phyloP scores from a whole-genome alignment of 2,329 filamentous ascomycete genomes.

The Trichoderma sp. region DNA sequence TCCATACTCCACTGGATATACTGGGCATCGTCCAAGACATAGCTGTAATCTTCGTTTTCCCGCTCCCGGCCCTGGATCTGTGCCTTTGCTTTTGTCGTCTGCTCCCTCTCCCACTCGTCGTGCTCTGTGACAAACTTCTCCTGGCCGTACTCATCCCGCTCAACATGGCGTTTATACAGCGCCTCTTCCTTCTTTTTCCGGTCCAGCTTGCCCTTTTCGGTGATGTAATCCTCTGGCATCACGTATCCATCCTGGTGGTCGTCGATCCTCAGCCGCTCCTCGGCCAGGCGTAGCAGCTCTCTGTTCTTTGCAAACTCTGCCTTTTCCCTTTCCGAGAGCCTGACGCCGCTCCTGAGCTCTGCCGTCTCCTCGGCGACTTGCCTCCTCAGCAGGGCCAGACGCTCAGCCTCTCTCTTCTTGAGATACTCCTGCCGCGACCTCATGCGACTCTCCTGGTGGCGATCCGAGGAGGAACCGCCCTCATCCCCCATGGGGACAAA shows the following conservation, averaged over 20 bases:
- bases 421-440: conserved; percentile 90
- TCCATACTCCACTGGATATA: conserved; percentile 84
- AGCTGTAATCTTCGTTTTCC: conserved; percentile 84
- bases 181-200: conserved; percentile 84
- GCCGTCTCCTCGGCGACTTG: conserved; percentile 88
- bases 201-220: conserved; percentile 87
- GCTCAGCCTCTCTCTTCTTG: conserved; percentile 86
- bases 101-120: conserved; percentile 93
- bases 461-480: conserved; percentile 44
- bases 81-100: conserved; percentile 81
- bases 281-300: conserved; percentile 76
- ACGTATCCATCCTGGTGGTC: conserved; percentile 90
- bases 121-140: conserved; percentile 92
- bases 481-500: conserved; percentile 66
- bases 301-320: conserved; percentile 87
- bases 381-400: conserved; percentile 79
- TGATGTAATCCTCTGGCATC: conserved; percentile 94
- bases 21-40: conserved; percentile 87
- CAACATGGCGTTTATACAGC: conserved; percentile 86
- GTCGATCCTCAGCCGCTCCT: conserved; percentile 84
- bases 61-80: conserved; percentile 76
- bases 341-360: conserved; percentile 74
- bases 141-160: conserved; percentile 81
- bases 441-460: conserved; percentile 55
- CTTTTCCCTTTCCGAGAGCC: conserved; percentile 75